Percentiles rank a stretch among this genome's conserved stretches.
phyloP scores from a whole-genome alignment of 1,139 yeast species.

The Komagataea norvegica region DNA sequence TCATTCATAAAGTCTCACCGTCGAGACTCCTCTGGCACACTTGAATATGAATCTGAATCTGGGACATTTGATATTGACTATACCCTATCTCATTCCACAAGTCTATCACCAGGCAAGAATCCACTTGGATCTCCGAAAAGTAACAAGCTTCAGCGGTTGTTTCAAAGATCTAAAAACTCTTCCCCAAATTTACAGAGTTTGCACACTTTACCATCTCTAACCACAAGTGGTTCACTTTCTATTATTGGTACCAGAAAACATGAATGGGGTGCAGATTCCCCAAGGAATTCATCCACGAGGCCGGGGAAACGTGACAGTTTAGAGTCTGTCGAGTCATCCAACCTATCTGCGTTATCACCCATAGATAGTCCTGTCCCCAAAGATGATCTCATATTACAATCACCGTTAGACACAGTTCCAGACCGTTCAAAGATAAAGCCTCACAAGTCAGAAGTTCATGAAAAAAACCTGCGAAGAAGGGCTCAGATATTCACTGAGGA shows the following conservation, averaged over 20 bases:
- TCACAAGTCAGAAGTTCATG: conserved; percentile 9
- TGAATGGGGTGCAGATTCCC: conserved; percentile 32
- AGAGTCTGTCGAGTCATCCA: conserved; percentile 12
- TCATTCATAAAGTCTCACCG: conserved; percentile 36
- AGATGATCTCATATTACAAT: conserved; percentile 8
- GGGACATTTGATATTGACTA: conserved; percentile 7
- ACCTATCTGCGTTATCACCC: conserved; percentile 5
- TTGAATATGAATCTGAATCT: neutral
- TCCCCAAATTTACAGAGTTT: conserved; percentile 23
- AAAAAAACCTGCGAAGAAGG: conserved; percentile 21
- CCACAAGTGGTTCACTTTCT: conserved; percentile 27
- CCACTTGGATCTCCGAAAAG: conserved; percentile 9
- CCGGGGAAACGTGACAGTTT: conserved; percentile 3
- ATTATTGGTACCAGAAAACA: conserved; percentile 37
- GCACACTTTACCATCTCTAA: conserved; percentile 15
- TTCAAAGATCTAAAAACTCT: conserved; percentile 19
- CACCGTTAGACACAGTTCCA: conserved; percentile 20
- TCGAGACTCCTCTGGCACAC: conserved; percentile 25
- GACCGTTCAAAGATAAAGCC: conserved; percentile 16
- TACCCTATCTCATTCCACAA: conserved; percentile 10
- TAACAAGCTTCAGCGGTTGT: conserved; percentile 22
- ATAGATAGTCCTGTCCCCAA: neutral
- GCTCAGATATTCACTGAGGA: conserved; percentile 24
- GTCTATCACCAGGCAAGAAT: conserved; percentile 1
- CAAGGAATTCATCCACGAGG: neutral